These are phyloP conservation scores for Begonia masoniana DNA, from an alignment of 306 rosid genomes.

Conservation along the genomic window DNA sequence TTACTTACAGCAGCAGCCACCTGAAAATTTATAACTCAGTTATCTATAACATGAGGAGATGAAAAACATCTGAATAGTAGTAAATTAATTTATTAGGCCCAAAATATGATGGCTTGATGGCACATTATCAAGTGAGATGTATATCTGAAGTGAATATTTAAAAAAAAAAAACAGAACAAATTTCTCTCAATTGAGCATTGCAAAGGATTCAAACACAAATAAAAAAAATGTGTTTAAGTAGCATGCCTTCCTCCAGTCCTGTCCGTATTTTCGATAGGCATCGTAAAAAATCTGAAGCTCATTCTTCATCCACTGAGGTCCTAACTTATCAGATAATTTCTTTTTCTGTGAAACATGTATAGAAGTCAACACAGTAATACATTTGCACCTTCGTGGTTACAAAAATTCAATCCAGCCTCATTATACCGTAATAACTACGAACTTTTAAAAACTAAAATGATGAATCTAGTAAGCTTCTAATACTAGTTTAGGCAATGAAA, in stretches of 20 bases:
- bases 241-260: conserved; percentile 77
- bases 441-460: too few species aligned
- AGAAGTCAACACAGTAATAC: conserved; percentile 15
- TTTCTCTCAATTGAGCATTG: not conserved
- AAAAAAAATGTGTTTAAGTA: conserved; percentile 1
- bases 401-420: too few species aligned
- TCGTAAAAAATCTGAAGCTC: conserved; percentile 74
- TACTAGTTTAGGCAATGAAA: too few species aligned
- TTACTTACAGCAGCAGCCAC: conserved; percentile 42
- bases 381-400: too few species aligned
- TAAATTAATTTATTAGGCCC: not conserved
- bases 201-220: too few species aligned
- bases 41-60: conserved; percentile 2
- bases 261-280: conserved; percentile 70
- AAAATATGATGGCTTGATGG: not conserved
- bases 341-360: conserved; percentile 39
- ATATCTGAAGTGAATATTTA: conserved; percentile 4
- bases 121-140: not conserved
- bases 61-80: not conserved
- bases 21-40: conserved; percentile 24
- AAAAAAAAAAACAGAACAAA: conserved; percentile 5
- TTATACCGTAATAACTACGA: too few species aligned
- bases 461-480: too few species aligned
- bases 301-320: conserved; percentile 77
- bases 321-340: conserved; percentile 66